phyloP scores from a whole-genome alignment of 352 stramenopile species.

The Elongisporangium senticosum region DNA sequence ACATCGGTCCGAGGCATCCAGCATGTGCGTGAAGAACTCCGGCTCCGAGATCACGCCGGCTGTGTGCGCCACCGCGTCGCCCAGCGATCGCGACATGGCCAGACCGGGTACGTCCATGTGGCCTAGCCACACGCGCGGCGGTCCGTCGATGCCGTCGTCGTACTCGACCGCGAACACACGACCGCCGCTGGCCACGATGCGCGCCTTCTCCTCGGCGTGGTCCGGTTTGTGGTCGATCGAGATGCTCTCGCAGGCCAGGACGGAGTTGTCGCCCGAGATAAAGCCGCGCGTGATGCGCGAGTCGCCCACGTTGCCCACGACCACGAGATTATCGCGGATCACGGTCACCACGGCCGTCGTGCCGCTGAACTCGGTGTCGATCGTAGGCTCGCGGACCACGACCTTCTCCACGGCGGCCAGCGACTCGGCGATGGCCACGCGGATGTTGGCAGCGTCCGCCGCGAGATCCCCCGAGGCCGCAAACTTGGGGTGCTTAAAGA shows the following conservation, averaged over 20 bases:
- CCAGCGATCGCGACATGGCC: constrained; percentile 96
- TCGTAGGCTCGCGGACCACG: constrained; percentile 86
- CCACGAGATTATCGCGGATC: constrained; percentile 78
- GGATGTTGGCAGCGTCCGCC: constrained; percentile 48
- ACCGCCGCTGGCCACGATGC: constrained; percentile 92
- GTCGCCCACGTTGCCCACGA: constrained; percentile 97
- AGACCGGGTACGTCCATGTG: constrained; percentile 98
- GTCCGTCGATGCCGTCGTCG: constrained; percentile 97
- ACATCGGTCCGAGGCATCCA: constrained; percentile 87
- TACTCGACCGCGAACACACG: constrained; percentile 98
- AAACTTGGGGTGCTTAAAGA: constrained; percentile 90
- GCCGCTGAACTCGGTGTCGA: constrained; percentile 92
- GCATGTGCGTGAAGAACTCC: constrained; percentile 88
- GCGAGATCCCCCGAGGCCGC: constrained; percentile 37
- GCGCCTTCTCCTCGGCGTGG: constrained; percentile 91
- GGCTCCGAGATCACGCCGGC: constrained; percentile 93
- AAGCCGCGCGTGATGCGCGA: constrained; percentile 90
- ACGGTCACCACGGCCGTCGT: constrained; percentile 77
- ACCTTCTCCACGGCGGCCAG: constrained; percentile 64
- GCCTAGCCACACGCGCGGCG: constrained; percentile 96
- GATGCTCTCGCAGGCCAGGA: constrained; percentile 63
- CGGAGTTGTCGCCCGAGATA: constrained; percentile 41
- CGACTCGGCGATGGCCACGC: constrained; percentile 52
- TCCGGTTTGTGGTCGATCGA: constrained; percentile 98
- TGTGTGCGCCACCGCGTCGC: constrained; percentile 96